Evolutionary conservation across 192 early-diverging fungal species (phyloP).

Genomic region (Diversispora epigaea): DNA sequence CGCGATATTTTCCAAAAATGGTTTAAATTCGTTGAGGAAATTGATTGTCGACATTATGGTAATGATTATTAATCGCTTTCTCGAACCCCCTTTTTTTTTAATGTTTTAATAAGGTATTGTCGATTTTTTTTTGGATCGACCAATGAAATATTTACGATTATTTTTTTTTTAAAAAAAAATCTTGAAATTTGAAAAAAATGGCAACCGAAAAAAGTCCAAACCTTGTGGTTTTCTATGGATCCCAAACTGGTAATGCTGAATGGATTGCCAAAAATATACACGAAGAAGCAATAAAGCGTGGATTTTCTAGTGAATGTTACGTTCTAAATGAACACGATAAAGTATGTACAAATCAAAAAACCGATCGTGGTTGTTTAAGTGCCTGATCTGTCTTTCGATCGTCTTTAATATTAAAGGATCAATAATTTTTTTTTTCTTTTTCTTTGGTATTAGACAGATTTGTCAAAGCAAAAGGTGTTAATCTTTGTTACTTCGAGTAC

Average conservation of each 20-base stretch:
- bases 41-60: too few species aligned
- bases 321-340: slow-evolving; percentile 77
- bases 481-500: slow-evolving; percentile 90
- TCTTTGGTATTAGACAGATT: slow-evolving; percentile 40
- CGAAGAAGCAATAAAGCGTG: slow-evolving; percentile 70
- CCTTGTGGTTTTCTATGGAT: slow-evolving; percentile 71
- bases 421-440: too few species aligned
- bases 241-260: slow-evolving; percentile 95
- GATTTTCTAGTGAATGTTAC: slow-evolving; percentile 61
- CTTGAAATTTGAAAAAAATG: neutral
- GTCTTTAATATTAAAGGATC: neutral
- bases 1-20: slow-evolving; percentile 33
- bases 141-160: neutral
- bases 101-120: too few species aligned
- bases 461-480: slow-evolving; percentile 53
- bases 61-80: too few species aligned
- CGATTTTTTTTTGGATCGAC: too few species aligned
- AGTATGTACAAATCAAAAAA: slow-evolving; percentile 30
- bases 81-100: too few species aligned
- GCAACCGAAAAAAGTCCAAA: neutral
- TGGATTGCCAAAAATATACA: slow-evolving; percentile 85
- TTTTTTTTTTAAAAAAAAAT: neutral
- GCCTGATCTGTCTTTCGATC: neutral
- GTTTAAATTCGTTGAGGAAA: too few species aligned
- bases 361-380: neutral